Evolutionary conservation across 1,139 yeast genomes (phyloP).

Genomic region (Magnusiomyces starmeri): DNA sequence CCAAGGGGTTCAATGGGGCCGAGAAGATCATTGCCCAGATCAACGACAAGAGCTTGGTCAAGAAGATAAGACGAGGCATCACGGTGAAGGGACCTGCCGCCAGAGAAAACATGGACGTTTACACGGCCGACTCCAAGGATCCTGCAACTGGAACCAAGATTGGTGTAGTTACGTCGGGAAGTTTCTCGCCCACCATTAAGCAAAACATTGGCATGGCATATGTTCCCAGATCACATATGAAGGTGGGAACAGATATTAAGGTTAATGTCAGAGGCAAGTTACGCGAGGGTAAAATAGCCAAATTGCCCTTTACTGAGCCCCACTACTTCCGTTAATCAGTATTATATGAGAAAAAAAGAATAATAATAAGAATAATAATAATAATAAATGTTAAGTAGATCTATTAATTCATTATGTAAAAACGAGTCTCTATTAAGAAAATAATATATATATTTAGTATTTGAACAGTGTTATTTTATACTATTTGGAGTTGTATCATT

Average conservation of each 20-base stretch:
- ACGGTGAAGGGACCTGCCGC: slow-evolving; percentile 85
- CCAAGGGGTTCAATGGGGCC: slow-evolving; percentile 69
- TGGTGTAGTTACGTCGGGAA: slow-evolving; percentile 83
- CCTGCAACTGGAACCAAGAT: slow-evolving; percentile 43
- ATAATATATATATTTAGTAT: no score
- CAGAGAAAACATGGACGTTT: slow-evolving; percentile 70
- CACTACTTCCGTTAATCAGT: slow-evolving; percentile 47
- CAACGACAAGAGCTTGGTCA: slow-evolving; percentile 50
- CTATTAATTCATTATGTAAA: no score
- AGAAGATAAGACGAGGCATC: slow-evolving; percentile 69
- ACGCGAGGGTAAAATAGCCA: slow-evolving; percentile 65
- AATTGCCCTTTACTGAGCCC: slow-evolving; percentile 77
- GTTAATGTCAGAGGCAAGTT: slow-evolving; percentile 79
- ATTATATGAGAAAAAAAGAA: neutral
- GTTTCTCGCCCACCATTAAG: slow-evolving; percentile 78
- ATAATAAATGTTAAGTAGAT: no score
- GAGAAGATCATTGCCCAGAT: slow-evolving; percentile 62
- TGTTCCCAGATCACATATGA: slow-evolving; percentile 62
- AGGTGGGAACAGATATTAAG: slow-evolving; percentile 66
- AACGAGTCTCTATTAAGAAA: no score
- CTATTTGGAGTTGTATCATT: no score
- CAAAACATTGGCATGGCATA: slow-evolving; percentile 87
- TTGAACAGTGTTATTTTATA: no score
- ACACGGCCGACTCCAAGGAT: slow-evolving; percentile 35
- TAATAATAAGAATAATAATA: neutral